phyloP scores from a whole-genome alignment of 495 filamentous ascomycete genomes.

The Lophiostoma macrostomum region DNA sequence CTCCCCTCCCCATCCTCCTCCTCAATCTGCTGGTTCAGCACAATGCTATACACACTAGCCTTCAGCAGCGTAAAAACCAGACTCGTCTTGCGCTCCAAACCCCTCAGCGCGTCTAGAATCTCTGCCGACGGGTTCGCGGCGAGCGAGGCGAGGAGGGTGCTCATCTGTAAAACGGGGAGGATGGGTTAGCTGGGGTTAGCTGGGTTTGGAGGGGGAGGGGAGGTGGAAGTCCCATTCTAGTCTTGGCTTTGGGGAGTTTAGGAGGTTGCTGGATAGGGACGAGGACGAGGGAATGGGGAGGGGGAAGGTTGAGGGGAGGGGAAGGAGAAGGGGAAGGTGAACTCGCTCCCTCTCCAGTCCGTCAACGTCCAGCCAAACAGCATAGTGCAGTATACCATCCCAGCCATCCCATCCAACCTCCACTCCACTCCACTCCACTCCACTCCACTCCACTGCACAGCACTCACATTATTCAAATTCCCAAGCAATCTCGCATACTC shows the following conservation, averaged over 20 bases:
- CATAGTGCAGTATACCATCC: too few relatives aligned
- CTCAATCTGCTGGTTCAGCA: constrained; percentile 90
- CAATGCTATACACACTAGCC: constrained; percentile 97
- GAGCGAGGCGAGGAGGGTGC: constrained; percentile 58
- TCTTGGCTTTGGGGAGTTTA: too few relatives aligned
- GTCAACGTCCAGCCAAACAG: too few relatives aligned
- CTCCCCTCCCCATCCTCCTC: constrained; percentile 54
- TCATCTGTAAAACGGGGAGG: constrained; percentile 49
- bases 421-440: too few relatives aligned
- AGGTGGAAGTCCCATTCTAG: too few relatives aligned
- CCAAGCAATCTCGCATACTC: constrained; percentile 84
- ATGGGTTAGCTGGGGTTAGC: constrained; percentile 11
- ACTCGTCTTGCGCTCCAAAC: constrained; percentile 89
- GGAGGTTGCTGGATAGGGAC: too few relatives aligned
- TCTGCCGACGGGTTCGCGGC: constrained; percentile 62
- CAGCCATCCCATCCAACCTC: too few relatives aligned
- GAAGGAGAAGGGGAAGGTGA: constrained; percentile 1
- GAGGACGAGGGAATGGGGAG: too few relatives aligned
- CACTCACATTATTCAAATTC: constrained; percentile 92
- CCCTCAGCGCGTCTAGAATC: constrained; percentile 77
- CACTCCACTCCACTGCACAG: too few relatives aligned
- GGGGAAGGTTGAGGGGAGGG: not conserved
- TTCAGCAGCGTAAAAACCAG: constrained; percentile 93
- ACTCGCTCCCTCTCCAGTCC: too few relatives aligned
- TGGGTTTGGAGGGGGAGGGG: not conserved